phyloP scores from a whole-genome alignment of 371 early-diverging fungal species.

The Mucor mucedo region DNA sequence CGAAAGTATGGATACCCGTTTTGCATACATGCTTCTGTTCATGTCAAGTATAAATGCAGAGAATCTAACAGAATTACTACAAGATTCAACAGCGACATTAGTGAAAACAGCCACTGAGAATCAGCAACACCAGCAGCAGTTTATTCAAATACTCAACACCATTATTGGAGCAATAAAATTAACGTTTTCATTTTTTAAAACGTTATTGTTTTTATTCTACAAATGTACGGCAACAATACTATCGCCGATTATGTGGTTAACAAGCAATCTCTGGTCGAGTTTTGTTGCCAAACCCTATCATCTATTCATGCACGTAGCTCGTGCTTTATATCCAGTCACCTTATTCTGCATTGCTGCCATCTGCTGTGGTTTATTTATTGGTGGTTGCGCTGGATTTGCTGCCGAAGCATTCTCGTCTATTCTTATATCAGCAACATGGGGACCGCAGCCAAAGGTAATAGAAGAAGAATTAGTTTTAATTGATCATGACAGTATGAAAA shows the following conservation, averaged over 20 bases:
- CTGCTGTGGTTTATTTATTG: constrained; percentile 46
- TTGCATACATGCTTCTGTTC: too few species aligned
- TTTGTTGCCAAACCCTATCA: constrained; percentile 17
- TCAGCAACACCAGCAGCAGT: constrained; percentile 2
- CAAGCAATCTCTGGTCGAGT: constrained; percentile 5
- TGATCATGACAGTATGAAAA: neutral
- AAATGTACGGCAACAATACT: neutral
- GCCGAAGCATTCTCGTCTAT: constrained; percentile 44
- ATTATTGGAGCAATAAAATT: constrained; percentile 14
- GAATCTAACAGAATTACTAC: neutral
- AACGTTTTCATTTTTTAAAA: constrained; percentile 18
- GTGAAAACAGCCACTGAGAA: neutral
- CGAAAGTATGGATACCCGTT: too few species aligned
- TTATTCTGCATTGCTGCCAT: constrained; percentile 37
- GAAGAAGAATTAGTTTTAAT: neutral
- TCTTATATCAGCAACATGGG: constrained; percentile 47
- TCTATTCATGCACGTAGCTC: constrained; percentile 10
- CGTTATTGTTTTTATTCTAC: constrained; percentile 9
- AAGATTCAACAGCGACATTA: neutral
- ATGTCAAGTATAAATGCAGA: too few species aligned
- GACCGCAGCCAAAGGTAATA: constrained; percentile 17
- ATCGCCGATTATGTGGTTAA: constrained; percentile 15
- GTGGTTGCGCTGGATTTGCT: constrained; percentile 56
- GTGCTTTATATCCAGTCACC: constrained; percentile 32
- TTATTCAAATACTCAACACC: constrained; percentile 13